Base-by-base conservation (phyloP, 177 flowering plant genomes). In the Telopea speciosissima region DNA sequence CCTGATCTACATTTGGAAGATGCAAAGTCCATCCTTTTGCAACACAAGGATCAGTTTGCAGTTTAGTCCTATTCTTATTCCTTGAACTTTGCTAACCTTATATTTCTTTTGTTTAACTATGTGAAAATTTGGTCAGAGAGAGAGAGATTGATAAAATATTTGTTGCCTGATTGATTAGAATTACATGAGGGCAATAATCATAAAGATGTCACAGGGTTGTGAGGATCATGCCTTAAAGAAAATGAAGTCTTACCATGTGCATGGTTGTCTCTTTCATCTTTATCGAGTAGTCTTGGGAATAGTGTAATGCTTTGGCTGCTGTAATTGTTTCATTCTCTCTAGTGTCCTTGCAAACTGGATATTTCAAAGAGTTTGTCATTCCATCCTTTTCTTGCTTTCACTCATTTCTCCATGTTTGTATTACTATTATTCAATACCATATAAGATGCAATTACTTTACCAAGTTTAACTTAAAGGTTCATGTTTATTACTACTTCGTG, bases 1-100 rank as follows among this genome's bases (percentile, higher is more conserved):
- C 97, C 97, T 65, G 93, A 92, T 75, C 67, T 85, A 73, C 81
- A 84, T 76, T 66, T 82, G n/a, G 99, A 95, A 79, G 87, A 80
- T 72, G 81, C 86, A 75, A 89, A 90, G 77, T 75, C 84, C 25
- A 72, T 83, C 52, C 82, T 95, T 42, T 77, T 76, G 62, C 79
- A 77, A 31, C 92, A 88, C 73, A 92, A 89, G 80, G 75, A 79
- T 70, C 80, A 74, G 26, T 87, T 81, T 85, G 71, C 76, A 79
- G 98, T 93, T 54, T 26, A 83, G 65, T 66, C 61, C 59, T 75
- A n/a, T 64, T 69, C 68, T 67, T 45, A 49, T 54, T 42, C 24
- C 66, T 45, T 64, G 59, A 33, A 58, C 16, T 68, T 67, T 5
- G 33, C 66, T 17, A 58, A 16, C 14, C 9, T n/a, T 58, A 0